Evolutionary conservation across 2,329 filamentous ascomycete genomes (phyloP).

Genomic region (Lachnellula willkommii): DNA sequence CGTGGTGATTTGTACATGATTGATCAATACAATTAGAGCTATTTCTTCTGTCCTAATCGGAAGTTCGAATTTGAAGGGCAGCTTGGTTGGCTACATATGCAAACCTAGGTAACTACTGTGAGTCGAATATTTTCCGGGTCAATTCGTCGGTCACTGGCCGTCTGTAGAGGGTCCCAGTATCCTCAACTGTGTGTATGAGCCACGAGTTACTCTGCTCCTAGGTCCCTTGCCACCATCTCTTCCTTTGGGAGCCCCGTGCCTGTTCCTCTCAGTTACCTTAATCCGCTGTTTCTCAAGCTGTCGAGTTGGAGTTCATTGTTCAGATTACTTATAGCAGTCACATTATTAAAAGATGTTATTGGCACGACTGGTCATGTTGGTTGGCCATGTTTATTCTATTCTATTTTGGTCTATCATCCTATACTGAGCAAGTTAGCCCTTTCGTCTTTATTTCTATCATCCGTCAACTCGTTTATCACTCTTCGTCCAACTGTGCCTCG

Average conservation of each 20-base stretch:
- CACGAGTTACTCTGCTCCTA: too few species aligned
- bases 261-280: not conserved
- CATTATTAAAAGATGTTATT: too few species aligned
- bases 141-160: too few species aligned
- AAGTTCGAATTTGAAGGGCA: not conserved
- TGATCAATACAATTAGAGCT: slow-evolving; percentile 1
- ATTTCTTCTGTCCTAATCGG: not conserved
- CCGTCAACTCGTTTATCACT: slow-evolving; percentile 1
- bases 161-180: too few species aligned
- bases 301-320: too few species aligned
- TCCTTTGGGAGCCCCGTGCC: too few species aligned
- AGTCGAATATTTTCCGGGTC: too few species aligned
- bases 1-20: slow-evolving; percentile 8
- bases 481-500: slow-evolving; percentile 48
- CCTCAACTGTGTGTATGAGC: too few species aligned
- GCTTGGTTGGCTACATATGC: not conserved
- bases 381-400: not conserved
- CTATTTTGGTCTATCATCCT: not conserved
- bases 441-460: not conserved
- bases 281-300: not conserved
- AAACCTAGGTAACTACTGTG: not conserved
- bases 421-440: too few species aligned
- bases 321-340: too few species aligned
- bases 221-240: too few species aligned
- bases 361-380: not conserved